Base-by-base conservation (phyloP, 75 land plant genomes). In the Pinus tabuliformis region DNA sequence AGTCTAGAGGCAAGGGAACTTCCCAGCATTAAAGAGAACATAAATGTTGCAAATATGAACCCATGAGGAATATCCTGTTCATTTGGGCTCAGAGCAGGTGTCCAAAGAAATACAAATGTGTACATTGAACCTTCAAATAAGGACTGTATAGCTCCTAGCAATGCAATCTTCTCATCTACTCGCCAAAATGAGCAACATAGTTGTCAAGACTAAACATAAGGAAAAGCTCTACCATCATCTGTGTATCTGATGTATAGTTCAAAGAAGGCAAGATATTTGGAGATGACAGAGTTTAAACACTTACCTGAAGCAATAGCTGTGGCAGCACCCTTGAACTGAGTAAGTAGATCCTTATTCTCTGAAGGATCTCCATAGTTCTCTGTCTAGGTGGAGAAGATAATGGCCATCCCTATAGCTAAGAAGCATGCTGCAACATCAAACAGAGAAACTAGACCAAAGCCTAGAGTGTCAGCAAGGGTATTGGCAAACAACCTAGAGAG, bases 61-160 rank as follows among this genome's bases (percentile, higher is more conserved):
- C 99, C 99, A 83, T 93, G 96, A 28, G 99, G 99, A 81, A 96
- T 96, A 4, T 89, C 97, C 77, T 96, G 93, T 54, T 94, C 85
- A 75, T 91, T 86, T 68, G 97, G 99, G 78, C 97, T 94, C 59
- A 93, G 74, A 73, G 99, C 97, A 74, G 97, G 99, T 28, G 97
- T 96, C 99, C 97, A 96, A 13, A 26, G 26, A 26, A 26, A 26
- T 26, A 26, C 26, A 26, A 26, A 26, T 26, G 26, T 26, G 26
- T 26, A 96, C 97, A 96, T 96, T 42, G 99, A 94, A 58, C 97
- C 99, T 79, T 96, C 99, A 81, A 96, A 96, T 54, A 96, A 73
- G 8, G 99, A 96, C 80, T 93, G 99, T 21, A 96, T 96, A 39
- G 99, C 99, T 74, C 99, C 99, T n/a, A 96, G 86, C 79, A 96